Percentiles rank a stretch among this genome's conserved stretches.
phyloP scores from a whole-genome alignment of 2,329 filamentous ascomycete species.

The Aspergillus tamarii region DNA sequence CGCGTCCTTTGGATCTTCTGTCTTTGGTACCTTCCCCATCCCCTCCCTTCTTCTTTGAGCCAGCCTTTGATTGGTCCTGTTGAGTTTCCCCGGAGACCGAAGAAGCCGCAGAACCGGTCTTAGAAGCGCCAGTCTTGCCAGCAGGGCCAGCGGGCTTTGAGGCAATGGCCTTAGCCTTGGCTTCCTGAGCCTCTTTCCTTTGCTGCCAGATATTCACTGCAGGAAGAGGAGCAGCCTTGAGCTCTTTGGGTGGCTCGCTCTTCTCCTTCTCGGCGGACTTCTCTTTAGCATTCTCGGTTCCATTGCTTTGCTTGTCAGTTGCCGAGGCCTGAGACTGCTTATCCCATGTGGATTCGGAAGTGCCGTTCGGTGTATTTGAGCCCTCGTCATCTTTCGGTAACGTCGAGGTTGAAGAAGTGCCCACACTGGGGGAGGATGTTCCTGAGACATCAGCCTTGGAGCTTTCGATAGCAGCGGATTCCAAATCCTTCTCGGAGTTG shows the following conservation, averaged over 20 bases:
- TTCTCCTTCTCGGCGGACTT: slow-evolving; percentile 64
- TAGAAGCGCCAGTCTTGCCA: slow-evolving; percentile 27
- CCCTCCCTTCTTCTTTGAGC: slow-evolving; percentile 45
- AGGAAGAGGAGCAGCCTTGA: slow-evolving; percentile 81
- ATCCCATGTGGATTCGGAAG: slow-evolving; percentile 69
- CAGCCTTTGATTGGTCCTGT: slow-evolving; percentile 44
- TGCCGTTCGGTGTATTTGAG: slow-evolving; percentile 64
- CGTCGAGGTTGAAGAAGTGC: slow-evolving; percentile 56
- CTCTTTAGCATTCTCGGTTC: slow-evolving; percentile 53
- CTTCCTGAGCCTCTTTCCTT: slow-evolving; percentile 68
- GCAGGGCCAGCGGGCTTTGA: slow-evolving; percentile 27
- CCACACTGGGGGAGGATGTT: slow-evolving; percentile 58
- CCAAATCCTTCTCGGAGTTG: slow-evolving; percentile 37
- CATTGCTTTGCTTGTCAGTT: slow-evolving; percentile 57
- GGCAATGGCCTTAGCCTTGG: slow-evolving; percentile 49
- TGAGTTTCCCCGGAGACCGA: slow-evolving; percentile 41
- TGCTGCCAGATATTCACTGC: slow-evolving; percentile 87
- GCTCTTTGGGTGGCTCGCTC: slow-evolving; percentile 60
- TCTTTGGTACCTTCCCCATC: slow-evolving; percentile 36
- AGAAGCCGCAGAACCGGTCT: slow-evolving; percentile 28
- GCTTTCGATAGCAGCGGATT: slow-evolving; percentile 31
- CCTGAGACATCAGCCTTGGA: slow-evolving; percentile 42
- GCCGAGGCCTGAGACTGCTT: slow-evolving; percentile 65
- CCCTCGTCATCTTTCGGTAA: slow-evolving; percentile 63
- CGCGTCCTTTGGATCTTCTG: slow-evolving; percentile 46